Conservation (phyloP, 164 flowering plant genomes). For the Piper betle region DNA sequence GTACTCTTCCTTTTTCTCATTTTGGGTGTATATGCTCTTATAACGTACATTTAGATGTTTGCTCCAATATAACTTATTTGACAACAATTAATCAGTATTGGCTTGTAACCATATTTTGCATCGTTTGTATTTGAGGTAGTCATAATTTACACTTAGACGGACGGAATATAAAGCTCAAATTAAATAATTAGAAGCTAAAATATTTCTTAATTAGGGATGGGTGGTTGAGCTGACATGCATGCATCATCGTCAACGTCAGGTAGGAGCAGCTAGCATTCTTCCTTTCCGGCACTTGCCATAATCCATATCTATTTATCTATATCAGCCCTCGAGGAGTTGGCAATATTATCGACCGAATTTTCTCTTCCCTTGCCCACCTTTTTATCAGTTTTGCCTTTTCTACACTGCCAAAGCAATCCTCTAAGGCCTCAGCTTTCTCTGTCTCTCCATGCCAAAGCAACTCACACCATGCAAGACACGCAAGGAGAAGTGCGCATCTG, state of each 20-base stretch:
- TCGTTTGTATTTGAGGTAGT: no score
- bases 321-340: slow-evolving; percentile 3
- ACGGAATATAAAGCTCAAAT: no score
- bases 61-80: no score
- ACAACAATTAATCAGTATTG: no score
- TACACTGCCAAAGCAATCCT: not conserved
- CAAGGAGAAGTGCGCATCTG: slow-evolving; percentile 20
- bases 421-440: not conserved
- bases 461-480: slow-evolving; percentile 17
- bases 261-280: not conserved
- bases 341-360: not conserved
- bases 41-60: no score
- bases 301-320: not conserved
- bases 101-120: no score
- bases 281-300: slow-evolving; percentile 19
- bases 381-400: slow-evolving; percentile 1
- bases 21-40: no score
- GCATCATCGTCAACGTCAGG: slow-evolving; percentile 19
- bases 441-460: no score
- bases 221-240: slow-evolving; percentile 7
- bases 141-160: no score
- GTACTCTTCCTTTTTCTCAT: no score
- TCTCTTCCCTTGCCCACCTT: not conserved
- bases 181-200: no score
- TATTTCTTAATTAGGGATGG: no score